Base-by-base conservation (phyloP, 2,329 filamentous ascomycete species). In the Aschersonia sp. region DNA sequence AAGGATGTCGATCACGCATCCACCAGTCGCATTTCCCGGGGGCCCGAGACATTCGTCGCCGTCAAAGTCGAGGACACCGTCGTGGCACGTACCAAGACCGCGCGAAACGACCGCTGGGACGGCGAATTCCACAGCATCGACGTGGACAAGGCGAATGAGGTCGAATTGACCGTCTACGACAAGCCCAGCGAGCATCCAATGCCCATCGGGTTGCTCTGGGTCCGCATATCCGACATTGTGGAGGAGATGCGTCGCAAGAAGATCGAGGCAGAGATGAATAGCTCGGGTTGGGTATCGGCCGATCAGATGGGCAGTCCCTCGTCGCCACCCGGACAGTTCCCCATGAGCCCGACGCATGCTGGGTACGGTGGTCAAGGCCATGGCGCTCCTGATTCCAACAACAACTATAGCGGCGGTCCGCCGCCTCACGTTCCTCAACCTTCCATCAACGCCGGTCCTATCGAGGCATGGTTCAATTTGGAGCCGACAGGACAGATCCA, bases 81-180 rank as follows among this genome's bases (percentile, higher is more conserved):
- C 52, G 88, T 94, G 58, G 89, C 89, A 41, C 80, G 89, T 55
- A 98, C 92, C 30, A 87, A 81, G 63, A 77, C 84, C 1, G 88
- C 89, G 7, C 77, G 89, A 50, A 94, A 75, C 52, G 92, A 98
- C 65, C 80, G 80, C 58, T 98, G 91, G 91, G 82, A 89, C 42
- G 86, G 88, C 56, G 92, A 98, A 67, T 78, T 82, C 38, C 92
- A 96, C 65, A 89, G 82, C 50, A 83, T 98, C 52, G 87, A 92
- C 54, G 92, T 98, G 49, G 91, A 97, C 67, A 97, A 97, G 70
- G 92, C 92, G 47, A 98, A 98, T 65, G 92, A 98, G 67, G 88
- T 98, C 52, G 92, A 98, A 63, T 78, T 98, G 47, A 97, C 89
- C 0, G 89, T 98, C 9, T 98, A 98, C 65, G 92, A 98, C 64